Base-by-base conservation (phyloP, 164 flowering plant genomes). In the Platanus orientalis region DNA sequence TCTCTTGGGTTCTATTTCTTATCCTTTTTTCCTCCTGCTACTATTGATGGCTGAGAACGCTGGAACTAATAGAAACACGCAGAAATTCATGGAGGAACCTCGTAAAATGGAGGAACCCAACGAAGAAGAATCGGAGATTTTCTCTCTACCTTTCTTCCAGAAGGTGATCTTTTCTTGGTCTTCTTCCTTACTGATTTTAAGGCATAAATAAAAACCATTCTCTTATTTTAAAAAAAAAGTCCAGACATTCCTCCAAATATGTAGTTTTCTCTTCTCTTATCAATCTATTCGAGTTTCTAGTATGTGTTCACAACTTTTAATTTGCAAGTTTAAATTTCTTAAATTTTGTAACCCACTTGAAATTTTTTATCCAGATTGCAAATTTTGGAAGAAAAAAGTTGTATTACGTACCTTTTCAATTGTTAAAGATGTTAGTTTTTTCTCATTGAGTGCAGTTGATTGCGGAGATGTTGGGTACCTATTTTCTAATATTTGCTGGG, bases 391-490 rank as follows among this genome's bases (percentile, higher is more conserved):
- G n/a, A n/a, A n/a, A n/a, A n/a, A n/a, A n/a, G n/a, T n/a, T n/a
- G n/a, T n/a, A n/a, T n/a, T n/a, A n/a, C n/a, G n/a, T n/a, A n/a
- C n/a, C n/a, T n/a, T n/a, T n/a, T n/a, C n/a, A n/a, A n/a, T n/a
- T n/a, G n/a, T n/a, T n/a, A n/a, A n/a, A n/a, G n/a, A n/a, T n/a
- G n/a, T n/a, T n/a, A n/a, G n/a, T n/a, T n/a, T n/a, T n/a, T n/a
- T n/a, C n/a, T n/a, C n/a, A n/a, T n/a, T n/a, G 11, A 23, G 36
- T 61, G 25, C 69, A 86, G 91, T 19, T 86, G 61, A 74, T 86
- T 1, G 91, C 91, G n/a, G 91, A 86, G 72, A 54, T 71, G 6
- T 34, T 79, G 24, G 91, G 86, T 21, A 86, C 91, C 2, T 84
- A 76, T 60, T 83, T 84, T 54, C 23, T 86, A 67, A 77, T 86